Base-by-base conservation (phyloP, 1,139 yeast genomes). In the Hemisphaericaspora xylanilytica region DNA sequence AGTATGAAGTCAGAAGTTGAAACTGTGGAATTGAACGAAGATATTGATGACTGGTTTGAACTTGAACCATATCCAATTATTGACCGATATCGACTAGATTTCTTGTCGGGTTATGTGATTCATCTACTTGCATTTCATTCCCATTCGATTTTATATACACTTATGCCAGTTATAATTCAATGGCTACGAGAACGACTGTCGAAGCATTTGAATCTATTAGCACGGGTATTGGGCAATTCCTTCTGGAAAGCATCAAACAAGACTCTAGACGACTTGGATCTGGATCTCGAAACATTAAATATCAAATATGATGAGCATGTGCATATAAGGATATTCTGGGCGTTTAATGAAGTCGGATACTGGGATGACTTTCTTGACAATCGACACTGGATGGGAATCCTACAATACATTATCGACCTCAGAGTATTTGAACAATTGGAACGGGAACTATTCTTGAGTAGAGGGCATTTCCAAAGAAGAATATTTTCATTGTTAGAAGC, bases 21-120 rank as follows among this genome's bases (percentile, higher is more conserved):
- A 12, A 25, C 6, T n/a, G 15, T n/a, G 4, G 49, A 49, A 9
- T 49, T 68, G 11, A 46, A 56, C 11, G 65, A 65, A 31, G 72
- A 67, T 38, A 59, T 69, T 3, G 73, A 67, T 37, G 55, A 49
- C n/a, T 69, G 73, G 73, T 53, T 68, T 9, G 59, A 53, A 22
- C 45, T 62, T 48, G 67, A 66, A 31, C 70, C 72, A 0, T 33
- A 35, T 10, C 36, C 49, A 12, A 44, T 67, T 6, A 50, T 53
- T 4, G 36, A 38, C 6, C 31, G 44, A 0, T 55, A 65, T 41
- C 55, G 59, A 21, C 38, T 42, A 13, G 59, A 58, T 21, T 40
- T 67, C 5, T 42, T 67, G 12, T 36, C 60, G 4, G 74, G 74
- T 0, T 70, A 70, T 45, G 44, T 69, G 10, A 37, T 65, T 4